Evolutionary conservation across 2,329 filamentous ascomycete species (phyloP).

Genomic region (Fusarium illudens): DNA sequence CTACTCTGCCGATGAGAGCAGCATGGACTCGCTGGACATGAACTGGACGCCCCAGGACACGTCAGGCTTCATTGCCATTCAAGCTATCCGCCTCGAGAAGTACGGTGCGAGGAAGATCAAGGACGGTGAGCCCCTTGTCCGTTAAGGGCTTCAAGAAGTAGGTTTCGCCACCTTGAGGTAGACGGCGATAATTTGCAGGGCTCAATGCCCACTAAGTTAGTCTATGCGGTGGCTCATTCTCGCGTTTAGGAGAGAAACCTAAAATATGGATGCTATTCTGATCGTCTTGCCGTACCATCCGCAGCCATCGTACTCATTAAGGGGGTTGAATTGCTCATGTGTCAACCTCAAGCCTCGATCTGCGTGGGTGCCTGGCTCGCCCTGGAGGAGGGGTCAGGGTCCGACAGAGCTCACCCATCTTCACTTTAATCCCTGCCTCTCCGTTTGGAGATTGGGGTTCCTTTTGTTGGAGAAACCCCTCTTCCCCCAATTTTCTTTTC

Average conservation of each 20-base stretch:
- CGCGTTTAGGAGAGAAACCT: background rate
- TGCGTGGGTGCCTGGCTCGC: too few species aligned
- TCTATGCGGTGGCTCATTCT: background rate
- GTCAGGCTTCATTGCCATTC: conserved; percentile 64
- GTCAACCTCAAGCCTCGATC: too few species aligned
- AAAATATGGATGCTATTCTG: background rate
- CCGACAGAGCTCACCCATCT: too few species aligned
- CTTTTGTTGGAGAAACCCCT: background rate
- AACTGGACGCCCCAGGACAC: conserved; percentile 75
- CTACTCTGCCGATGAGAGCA: conserved; percentile 58
- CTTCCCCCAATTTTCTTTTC: background rate
- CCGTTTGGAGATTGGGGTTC: background rate
- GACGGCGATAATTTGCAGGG: background rate
- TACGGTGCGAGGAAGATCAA: conserved; percentile 46
- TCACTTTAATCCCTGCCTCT: background rate
- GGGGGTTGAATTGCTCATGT: background rate
- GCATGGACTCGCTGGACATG: conserved; percentile 63
- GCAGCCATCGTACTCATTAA: background rate
- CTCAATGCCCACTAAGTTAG: background rate
- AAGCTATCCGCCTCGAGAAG: conserved; percentile 55
- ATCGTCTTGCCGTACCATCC: background rate
- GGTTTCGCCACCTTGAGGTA: conserved; percentile 2
- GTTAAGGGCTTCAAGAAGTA: background rate
- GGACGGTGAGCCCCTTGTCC: conserved; percentile 50
- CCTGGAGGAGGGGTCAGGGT: too few species aligned